Percentiles rank a stretch among this genome's conserved stretches.
phyloP scores from a whole-genome alignment of 2,329 filamentous ascomycete species.

The Pyricularia grisea region DNA sequence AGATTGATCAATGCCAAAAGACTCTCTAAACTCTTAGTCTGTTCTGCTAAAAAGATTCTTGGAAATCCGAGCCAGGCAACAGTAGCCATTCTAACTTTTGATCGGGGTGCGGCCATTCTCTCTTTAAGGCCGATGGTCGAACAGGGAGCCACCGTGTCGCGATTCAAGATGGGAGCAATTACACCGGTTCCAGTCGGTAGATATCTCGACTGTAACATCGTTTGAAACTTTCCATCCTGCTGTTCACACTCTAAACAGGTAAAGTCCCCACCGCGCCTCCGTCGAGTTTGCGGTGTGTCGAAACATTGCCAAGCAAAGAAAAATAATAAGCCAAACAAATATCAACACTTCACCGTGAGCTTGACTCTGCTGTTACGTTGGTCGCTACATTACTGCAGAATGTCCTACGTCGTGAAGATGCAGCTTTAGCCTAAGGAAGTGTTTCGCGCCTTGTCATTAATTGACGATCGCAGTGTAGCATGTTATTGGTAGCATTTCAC shows the following conservation, averaged over 20 bases:
- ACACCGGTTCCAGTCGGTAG: not conserved
- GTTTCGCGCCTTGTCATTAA: not conserved
- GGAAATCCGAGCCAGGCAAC: not conserved
- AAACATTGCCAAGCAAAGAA: not conserved
- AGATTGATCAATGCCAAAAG: not conserved
- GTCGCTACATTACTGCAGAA: not conserved
- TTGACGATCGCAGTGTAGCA: not conserved
- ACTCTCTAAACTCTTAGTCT: not conserved
- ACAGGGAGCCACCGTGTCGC: not conserved
- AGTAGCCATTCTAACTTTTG: not conserved
- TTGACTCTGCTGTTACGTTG: not conserved
- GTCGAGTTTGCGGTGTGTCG: not conserved
- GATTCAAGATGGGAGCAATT: not conserved
- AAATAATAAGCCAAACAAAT: not conserved
- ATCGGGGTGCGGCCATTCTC: not conserved
- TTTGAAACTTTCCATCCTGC: not conserved
- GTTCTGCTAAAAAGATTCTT: not conserved
- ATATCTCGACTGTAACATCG: not conserved
- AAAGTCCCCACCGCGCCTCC: not conserved
- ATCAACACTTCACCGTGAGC: not conserved
- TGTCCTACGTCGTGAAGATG: not conserved
- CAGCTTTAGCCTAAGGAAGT: not conserved
- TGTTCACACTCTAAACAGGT: not conserved
- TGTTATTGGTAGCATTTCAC: not conserved
- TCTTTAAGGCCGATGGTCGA: not conserved